Percentiles rank a stretch among this genome's conserved stretches.
These are phyloP conservation scores for Triadica sebifera DNA, from an alignment of 345 rosid genomes.

Conservation along the genomic window DNA sequence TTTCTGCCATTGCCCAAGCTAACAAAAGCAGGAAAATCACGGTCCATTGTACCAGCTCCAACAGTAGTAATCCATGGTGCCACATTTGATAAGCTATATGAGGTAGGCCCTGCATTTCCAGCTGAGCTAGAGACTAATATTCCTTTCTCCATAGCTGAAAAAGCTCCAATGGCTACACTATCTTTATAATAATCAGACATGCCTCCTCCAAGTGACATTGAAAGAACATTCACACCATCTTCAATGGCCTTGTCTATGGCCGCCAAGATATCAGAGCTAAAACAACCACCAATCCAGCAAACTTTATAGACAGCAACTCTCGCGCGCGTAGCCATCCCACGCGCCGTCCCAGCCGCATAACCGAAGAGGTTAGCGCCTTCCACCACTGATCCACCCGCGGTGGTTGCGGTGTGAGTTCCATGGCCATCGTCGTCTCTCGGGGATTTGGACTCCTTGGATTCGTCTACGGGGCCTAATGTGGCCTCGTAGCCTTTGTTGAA, in stretches of 20 bases:
- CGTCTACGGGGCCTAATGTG: conserved; percentile 34
- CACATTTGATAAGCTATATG: conserved; percentile 55
- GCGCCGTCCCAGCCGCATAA: conserved; percentile 23
- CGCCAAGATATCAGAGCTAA: conserved; percentile 37
- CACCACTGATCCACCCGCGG: conserved; percentile 24
- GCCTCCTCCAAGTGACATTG: conserved; percentile 39
- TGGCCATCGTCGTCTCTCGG: conserved; percentile 46
- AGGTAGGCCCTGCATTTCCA: conserved; percentile 27
- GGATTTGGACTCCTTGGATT: conserved; percentile 37
- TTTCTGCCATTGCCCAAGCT: conserved; percentile 51
- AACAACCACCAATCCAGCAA: conserved; percentile 35
- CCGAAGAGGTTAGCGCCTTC: conserved; percentile 25
- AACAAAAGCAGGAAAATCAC: conserved; percentile 79
- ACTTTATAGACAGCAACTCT: conserved; percentile 27
- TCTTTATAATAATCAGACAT: conserved; percentile 33
- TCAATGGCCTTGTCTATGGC: conserved; percentile 40
- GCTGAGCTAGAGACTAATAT: conserved; percentile 28
- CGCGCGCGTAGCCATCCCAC: conserved; percentile 29
- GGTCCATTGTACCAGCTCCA: conserved; percentile 81
- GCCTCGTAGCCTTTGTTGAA: conserved; percentile 40
- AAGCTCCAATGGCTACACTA: conserved; percentile 23
- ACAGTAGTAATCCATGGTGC: conserved; percentile 95
- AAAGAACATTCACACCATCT: conserved; percentile 35
- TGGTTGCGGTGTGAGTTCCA: conserved; percentile 38
- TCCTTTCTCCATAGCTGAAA: conserved; percentile 29